Conservation (phyloP, 805 yeast species). For the Yamadazyma endophytica region DNA sequence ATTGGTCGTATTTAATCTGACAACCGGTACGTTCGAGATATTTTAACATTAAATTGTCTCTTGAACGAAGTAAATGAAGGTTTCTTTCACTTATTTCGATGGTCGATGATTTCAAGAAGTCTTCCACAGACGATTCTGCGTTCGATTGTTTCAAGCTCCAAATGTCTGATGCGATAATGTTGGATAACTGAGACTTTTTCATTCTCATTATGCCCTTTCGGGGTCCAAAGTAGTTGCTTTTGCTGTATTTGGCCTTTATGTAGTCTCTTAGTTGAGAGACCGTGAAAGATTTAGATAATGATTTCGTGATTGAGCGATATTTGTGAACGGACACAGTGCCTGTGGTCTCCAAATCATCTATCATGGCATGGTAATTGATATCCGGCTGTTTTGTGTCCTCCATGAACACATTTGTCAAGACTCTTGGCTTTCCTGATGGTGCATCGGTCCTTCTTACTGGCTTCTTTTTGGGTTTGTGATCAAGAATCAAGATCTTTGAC, state of each 20-base stretch:
- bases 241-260: constrained; percentile 4
- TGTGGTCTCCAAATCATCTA: no score
- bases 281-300: constrained; percentile 7
- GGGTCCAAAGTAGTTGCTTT: constrained; percentile 3
- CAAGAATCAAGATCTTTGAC: constrained; percentile 5
- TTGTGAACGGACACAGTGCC: no score
- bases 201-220: constrained; percentile 2
- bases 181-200: constrained; percentile 5
- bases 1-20: constrained; percentile 28
- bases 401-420: no score
- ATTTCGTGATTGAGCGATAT: no score
- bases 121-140: constrained; percentile 21
- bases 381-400: no score
- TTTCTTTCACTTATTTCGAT: constrained; percentile 33
- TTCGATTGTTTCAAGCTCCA: constrained; percentile 12
- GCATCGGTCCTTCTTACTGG: no score
- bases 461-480: constrained; percentile 6
- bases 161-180: constrained; percentile 7
- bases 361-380: no score
- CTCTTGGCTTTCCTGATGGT: no score
- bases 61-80: constrained; percentile 36
- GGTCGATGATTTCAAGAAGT: constrained; percentile 26
- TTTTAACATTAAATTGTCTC: constrained; percentile 35
- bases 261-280: constrained; percentile 8
- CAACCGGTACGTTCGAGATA: constrained; percentile 41